Evolutionary conservation across 768 basidiomycete genomes (phyloP).

Genomic region (Megacollybia marginata): DNA sequence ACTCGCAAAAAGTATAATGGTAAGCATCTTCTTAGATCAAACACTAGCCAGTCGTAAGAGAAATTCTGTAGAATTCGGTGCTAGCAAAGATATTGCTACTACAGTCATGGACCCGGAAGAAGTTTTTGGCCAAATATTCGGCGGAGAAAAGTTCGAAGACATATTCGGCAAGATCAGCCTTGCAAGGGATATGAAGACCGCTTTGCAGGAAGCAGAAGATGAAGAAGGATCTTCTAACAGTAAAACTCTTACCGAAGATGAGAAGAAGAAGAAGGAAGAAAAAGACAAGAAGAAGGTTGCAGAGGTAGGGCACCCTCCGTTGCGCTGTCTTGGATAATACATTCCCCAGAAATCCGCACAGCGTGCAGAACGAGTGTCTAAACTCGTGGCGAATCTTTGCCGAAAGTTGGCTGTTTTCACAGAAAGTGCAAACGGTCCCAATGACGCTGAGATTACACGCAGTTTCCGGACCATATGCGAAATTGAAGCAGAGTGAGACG

Average conservation of each 20-base stretch:
- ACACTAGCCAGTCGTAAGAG: conserved; percentile 69
- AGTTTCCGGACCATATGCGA: conserved; percentile 76
- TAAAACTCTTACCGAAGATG: conserved; percentile 57
- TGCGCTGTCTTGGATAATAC: conserved; percentile 4
- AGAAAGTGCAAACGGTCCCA: conserved; percentile 67
- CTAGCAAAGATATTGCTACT: too few relatives aligned
- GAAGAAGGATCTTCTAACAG: conserved; percentile 25
- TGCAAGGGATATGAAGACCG: conserved; percentile 89
- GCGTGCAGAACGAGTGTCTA: conserved; percentile 67
- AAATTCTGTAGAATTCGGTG: conserved; percentile 47
- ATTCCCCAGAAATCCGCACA: conserved; percentile 63
- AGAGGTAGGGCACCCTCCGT: conserved; percentile 42
- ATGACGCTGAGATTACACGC: conserved; percentile 58
- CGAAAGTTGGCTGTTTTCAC: conserved; percentile 84
- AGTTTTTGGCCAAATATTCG: conserved; percentile 79
- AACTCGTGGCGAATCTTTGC: conserved; percentile 71
- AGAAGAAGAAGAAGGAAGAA: conserved; percentile 68
- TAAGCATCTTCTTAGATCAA: conserved; percentile 53
- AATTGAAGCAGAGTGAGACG: conserved; percentile 73
- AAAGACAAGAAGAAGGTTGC: conserved; percentile 57
- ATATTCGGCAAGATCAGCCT: conserved; percentile 88
- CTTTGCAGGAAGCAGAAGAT: conserved; percentile 81
- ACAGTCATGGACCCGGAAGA: conserved; percentile 70
- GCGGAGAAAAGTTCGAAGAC: conserved; percentile 77
- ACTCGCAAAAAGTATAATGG: conserved; percentile 86